Conservation (phyloP, 345 rosid genomes). For the Noccaea caerulescens region DNA sequence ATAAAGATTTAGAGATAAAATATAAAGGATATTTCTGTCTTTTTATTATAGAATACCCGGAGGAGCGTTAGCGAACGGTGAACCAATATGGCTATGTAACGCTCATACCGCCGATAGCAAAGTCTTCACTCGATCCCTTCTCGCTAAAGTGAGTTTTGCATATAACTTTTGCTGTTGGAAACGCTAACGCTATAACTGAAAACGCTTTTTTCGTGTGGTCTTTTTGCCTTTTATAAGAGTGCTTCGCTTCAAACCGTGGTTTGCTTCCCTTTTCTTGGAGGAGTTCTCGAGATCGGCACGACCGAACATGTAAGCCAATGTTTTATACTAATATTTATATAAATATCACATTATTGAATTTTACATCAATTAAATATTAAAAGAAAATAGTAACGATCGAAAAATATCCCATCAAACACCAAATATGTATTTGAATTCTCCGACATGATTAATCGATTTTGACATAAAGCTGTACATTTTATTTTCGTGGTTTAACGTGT, state of each 20-base stretch:
- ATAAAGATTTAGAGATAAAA: no score
- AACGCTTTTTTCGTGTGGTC: slow-evolving; percentile 29
- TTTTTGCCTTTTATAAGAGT: slow-evolving; percentile 55
- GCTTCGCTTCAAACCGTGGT: slow-evolving; percentile 78
- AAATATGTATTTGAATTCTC: not conserved
- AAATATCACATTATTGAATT: not conserved
- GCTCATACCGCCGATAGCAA: slow-evolving; percentile 84
- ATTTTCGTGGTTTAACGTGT: not conserved
- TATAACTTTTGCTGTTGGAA: not conserved
- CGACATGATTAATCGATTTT: slow-evolving; percentile 18
- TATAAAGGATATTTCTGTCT: not conserved
- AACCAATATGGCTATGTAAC: slow-evolving; percentile 79
- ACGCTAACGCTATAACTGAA: slow-evolving; percentile 31
- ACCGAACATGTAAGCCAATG: slow-evolving; percentile 73
- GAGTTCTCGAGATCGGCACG: slow-evolving; percentile 83
- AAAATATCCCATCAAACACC: slow-evolving; percentile 19
- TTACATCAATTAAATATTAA: not conserved
- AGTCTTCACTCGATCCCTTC: slow-evolving; percentile 85
- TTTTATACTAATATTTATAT: not conserved
- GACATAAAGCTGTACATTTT: slow-evolving; percentile 15
- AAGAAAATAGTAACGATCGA: not conserved
- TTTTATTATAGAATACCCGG: slow-evolving; percentile 73
- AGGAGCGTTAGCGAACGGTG: slow-evolving; percentile 59
- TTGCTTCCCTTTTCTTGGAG: slow-evolving; percentile 80
- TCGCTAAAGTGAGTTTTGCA: slow-evolving; percentile 71